Percentiles rank a stretch among this genome's conserved stretches.
phyloP scores from a whole-genome alignment of 345 rosid species.

The Populus nigra region DNA sequence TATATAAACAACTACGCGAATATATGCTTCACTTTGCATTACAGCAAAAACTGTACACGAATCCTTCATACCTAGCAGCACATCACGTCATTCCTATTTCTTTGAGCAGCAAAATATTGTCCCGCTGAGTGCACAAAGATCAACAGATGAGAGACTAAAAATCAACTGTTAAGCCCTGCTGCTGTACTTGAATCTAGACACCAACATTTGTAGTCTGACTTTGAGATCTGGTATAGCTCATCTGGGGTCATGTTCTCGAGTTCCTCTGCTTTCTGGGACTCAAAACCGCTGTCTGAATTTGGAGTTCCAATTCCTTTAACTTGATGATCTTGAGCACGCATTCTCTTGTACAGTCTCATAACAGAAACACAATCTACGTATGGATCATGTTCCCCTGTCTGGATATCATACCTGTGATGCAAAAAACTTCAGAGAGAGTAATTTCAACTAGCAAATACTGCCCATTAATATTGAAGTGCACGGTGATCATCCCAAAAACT shows the following conservation, averaged over 20 bases:
- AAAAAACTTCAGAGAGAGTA: conserved; percentile 3
- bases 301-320: conserved; percentile 19
- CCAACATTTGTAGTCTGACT: conserved; percentile 61
- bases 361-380: conserved; percentile 67
- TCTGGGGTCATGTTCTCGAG: conserved; percentile 59
- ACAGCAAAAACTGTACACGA: too few relatives aligned
- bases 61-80: too few relatives aligned
- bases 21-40: too few relatives aligned
- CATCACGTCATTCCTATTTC: too few relatives aligned
- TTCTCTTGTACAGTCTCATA: conserved; percentile 74
- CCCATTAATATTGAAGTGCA: neutral
- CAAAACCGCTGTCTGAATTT: conserved; percentile 24
- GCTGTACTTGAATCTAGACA: conserved; percentile 43
- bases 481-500: neutral
- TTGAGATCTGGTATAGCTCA: conserved; percentile 53
- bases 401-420: conserved; percentile 54
- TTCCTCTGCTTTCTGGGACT: conserved; percentile 42
- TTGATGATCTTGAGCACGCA: conserved; percentile 50
- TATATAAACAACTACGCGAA: too few relatives aligned
- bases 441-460: neutral
- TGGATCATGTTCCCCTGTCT: conserved; percentile 52
- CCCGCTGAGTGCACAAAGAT: too few relatives aligned
- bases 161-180: conserved; percentile 10
- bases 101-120: too few relatives aligned
- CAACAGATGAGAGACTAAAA: neutral